Evolutionary conservation across 495 filamentous ascomycete species (phyloP).

Genomic region (Penicillium paxilli): DNA sequence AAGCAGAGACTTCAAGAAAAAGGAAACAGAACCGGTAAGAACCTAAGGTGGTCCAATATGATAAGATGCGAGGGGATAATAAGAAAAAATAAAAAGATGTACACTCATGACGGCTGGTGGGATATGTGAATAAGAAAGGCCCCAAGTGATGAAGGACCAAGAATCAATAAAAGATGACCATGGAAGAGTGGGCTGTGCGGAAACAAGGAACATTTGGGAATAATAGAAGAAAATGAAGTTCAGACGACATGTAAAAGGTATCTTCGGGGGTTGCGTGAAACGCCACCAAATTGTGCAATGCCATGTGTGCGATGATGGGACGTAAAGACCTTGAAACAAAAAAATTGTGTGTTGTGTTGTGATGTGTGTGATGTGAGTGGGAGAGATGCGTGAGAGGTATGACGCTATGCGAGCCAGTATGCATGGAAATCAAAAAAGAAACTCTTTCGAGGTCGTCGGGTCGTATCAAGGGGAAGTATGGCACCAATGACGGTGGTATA

Average conservation of each 20-base stretch:
- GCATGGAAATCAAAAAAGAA: constrained; percentile 39
- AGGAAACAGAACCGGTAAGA: not conserved
- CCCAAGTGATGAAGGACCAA: constrained; percentile 6
- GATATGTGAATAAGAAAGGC: constrained; percentile 28
- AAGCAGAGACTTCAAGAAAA: not conserved
- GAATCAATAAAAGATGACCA: constrained; percentile 10
- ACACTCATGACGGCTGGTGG: constrained; percentile 35
- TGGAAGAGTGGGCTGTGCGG: constrained; percentile 1
- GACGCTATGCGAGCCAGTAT: constrained; percentile 51
- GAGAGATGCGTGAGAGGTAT: constrained; percentile 30
- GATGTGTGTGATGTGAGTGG: constrained; percentile 19
- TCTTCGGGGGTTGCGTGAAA: constrained; percentile 43
- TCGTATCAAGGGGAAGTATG: constrained; percentile 62
- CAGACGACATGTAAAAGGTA: constrained; percentile 44
- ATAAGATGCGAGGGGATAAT: constrained; percentile 6
- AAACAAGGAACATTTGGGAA: constrained; percentile 3
- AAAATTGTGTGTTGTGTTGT: no score
- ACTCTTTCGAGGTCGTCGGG: constrained; percentile 25
- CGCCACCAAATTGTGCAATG: constrained; percentile 46
- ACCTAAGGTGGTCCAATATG: constrained; percentile 10
- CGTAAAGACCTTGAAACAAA: constrained; percentile 31
- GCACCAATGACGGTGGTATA: constrained; percentile 97
- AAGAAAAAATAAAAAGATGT: constrained; percentile 19
- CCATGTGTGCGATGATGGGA: constrained; percentile 37
- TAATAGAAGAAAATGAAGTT: constrained; percentile 16